Percentiles rank a stretch among this genome's conserved stretches.
These are phyloP conservation scores for Candida sanyaensis DNA, from an alignment of 1,139 yeast species.

Conservation along the genomic window DNA sequence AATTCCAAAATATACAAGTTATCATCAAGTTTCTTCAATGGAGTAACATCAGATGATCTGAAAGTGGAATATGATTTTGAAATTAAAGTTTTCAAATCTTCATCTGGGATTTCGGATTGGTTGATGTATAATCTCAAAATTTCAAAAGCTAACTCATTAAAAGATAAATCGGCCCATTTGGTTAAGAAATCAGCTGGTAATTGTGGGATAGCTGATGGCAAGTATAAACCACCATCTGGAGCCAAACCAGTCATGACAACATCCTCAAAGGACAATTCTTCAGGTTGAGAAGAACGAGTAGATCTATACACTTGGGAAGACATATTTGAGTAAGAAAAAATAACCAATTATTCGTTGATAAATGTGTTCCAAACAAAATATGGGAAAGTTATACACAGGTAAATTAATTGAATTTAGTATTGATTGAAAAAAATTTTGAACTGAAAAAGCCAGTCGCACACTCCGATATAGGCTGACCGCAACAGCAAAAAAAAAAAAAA, in stretches of 20 bases:
- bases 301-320: slow-evolving; percentile 73
- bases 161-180: slow-evolving; percentile 72
- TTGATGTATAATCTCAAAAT: slow-evolving; percentile 80
- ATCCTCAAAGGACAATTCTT: slow-evolving; percentile 77
- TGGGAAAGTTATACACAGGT: neutral
- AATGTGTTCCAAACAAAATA: neutral
- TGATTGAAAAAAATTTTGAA: neutral
- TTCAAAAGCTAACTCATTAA: slow-evolving; percentile 84
- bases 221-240: slow-evolving; percentile 91
- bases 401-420: no score
- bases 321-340: neutral
- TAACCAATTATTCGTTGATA: no score
- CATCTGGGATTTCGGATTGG: slow-evolving; percentile 66
- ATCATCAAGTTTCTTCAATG: slow-evolving; percentile 61
- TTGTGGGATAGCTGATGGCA: slow-evolving; percentile 81
- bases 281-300: slow-evolving; percentile 66
- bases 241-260: slow-evolving; percentile 95
- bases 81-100: slow-evolving; percentile 64
- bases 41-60: slow-evolving; percentile 84
- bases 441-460: neutral
- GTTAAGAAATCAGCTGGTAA: slow-evolving; percentile 60
- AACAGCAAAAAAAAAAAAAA: slow-evolving; percentile 5
- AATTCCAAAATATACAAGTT: slow-evolving; percentile 79
- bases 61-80: slow-evolving; percentile 83
- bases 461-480: neutral